A percentile compares a stretch with the other conserved stretches of the same genome.
Evolutionary conservation across 2,329 filamentous ascomycete species (phyloP).

Genomic region (Fonsecaea multimorphosa): DNA sequence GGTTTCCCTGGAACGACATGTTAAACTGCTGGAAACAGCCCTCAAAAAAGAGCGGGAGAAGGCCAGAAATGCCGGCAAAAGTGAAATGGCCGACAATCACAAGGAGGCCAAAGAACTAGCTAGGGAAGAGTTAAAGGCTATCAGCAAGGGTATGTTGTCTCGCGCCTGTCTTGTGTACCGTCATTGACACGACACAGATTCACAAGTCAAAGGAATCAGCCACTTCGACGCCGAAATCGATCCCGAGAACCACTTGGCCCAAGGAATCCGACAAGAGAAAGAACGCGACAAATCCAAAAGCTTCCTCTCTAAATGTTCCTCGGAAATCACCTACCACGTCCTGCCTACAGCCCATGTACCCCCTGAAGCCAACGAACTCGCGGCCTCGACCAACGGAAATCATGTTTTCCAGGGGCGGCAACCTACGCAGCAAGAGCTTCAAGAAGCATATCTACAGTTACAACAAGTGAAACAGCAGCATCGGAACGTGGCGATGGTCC

Average conservation of each 20-base stretch:
- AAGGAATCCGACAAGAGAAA: constrained; percentile 62
- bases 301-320: constrained; percentile 69
- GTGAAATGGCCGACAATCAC: constrained; percentile 58
- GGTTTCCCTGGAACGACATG: constrained; percentile 87
- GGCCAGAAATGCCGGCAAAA: constrained; percentile 61
- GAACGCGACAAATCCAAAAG: constrained; percentile 67
- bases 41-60: constrained; percentile 81
- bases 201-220: constrained; percentile 42
- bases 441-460: constrained; percentile 65
- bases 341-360: constrained; percentile 68
- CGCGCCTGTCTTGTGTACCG: background rate
- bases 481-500: constrained; percentile 54
- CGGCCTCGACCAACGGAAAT: constrained; percentile 46
- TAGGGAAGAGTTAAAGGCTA: constrained; percentile 52
- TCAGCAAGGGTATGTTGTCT: constrained; percentile 46
- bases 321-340: constrained; percentile 71
- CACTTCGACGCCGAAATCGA: constrained; percentile 56
- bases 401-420: constrained; percentile 56
- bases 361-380: constrained; percentile 55
- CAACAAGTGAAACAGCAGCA: constrained; percentile 53
- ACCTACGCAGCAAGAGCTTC: constrained; percentile 62
- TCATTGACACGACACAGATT: constrained; percentile 30
- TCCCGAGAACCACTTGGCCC: constrained; percentile 50
- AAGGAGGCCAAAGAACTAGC: constrained; percentile 54
- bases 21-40: constrained; percentile 85